Conservation (phyloP, 768 basidiomycete genomes). For the Rhodosporidiobolus odoratus region DNA sequence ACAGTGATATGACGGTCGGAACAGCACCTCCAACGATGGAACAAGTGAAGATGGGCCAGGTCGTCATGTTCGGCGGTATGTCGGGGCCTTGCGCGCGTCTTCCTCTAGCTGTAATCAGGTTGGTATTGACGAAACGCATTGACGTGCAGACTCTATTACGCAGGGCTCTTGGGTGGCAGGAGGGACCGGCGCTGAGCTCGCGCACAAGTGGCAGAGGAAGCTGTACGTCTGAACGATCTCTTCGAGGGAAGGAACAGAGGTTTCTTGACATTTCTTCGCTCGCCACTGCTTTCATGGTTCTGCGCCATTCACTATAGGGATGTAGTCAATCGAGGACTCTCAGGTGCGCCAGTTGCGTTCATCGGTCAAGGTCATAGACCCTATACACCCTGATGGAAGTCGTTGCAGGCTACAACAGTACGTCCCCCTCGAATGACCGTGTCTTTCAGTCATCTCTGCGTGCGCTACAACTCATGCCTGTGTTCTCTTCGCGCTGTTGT, state of each 20-base stretch:
- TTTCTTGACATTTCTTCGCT: not conserved
- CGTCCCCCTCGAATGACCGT: accelerated
- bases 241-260: not conserved
- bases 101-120: not conserved
- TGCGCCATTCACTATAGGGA: slow-evolving; percentile 17
- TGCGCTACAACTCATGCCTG: not conserved
- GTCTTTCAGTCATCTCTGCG: accelerated
- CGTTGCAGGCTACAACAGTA: slow-evolving; percentile 36
- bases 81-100: no score
- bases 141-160: slow-evolving; percentile 32
- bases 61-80: slow-evolving; percentile 33
- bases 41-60: slow-evolving; percentile 5
- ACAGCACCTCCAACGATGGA: not conserved
- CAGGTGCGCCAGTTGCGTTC: slow-evolving; percentile 12
- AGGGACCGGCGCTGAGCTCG: slow-evolving; percentile 23
- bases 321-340: slow-evolving; percentile 36
- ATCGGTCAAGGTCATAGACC: no score
- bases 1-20: no score
- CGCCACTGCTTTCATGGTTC: not conserved
- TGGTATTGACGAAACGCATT: not conserved
- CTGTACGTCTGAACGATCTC: slow-evolving; percentile 10
- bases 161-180: slow-evolving; percentile 27
- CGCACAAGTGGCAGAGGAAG: slow-evolving; percentile 35
- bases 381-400: not conserved
- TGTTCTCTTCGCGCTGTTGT: not conserved